These are phyloP conservation scores for Trichoderma brevicompactum DNA, from an alignment of 2,329 filamentous ascomycete species.

Conservation along the genomic window DNA sequence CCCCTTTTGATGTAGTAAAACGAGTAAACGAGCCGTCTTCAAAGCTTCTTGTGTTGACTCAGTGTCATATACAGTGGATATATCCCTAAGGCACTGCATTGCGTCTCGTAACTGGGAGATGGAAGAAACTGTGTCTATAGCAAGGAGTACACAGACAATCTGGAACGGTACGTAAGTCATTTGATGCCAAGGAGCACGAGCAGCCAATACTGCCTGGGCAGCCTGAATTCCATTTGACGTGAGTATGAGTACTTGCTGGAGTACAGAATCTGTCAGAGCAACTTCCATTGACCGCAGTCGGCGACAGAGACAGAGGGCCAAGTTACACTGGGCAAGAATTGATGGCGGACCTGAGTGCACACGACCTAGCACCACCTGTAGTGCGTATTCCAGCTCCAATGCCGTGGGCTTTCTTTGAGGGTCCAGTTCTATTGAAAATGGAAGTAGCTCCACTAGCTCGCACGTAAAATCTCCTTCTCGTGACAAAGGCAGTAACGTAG, in stretches of 20 bases:
- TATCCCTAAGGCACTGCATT: slow-evolving; percentile 8
- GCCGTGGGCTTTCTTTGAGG: slow-evolving; percentile 7
- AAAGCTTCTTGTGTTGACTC: slow-evolving; percentile 8
- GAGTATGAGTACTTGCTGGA: slow-evolving; percentile 9
- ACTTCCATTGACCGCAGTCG: slow-evolving; percentile 8
- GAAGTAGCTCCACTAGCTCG: slow-evolving; percentile 17
- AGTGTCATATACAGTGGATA: background rate
- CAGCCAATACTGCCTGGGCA: slow-evolving; percentile 5
- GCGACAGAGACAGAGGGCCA: slow-evolving; percentile 16
- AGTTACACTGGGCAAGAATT: slow-evolving; percentile 15
- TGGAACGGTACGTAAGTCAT: slow-evolving; percentile 15
- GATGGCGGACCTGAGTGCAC: slow-evolving; percentile 5
- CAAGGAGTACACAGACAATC: slow-evolving; percentile 16
- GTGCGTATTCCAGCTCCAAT: slow-evolving; percentile 6
- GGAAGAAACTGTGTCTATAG: slow-evolving; percentile 19
- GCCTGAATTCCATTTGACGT: slow-evolving; percentile 12
- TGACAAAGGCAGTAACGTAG: background rate
- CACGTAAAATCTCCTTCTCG: slow-evolving; percentile 6
- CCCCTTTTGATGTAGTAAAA: slow-evolving; percentile 6
- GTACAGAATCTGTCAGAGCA: slow-evolving; percentile 12
- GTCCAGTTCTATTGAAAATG: slow-evolving; percentile 13
- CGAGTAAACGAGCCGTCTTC: slow-evolving; percentile 3
- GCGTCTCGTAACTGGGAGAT: slow-evolving; percentile 12
- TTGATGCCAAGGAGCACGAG: slow-evolving; percentile 18
- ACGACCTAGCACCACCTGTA: slow-evolving; percentile 1